phyloP scores from a whole-genome alignment of 352 stramenopile genomes.

The Elongisporangium anandrum region DNA sequence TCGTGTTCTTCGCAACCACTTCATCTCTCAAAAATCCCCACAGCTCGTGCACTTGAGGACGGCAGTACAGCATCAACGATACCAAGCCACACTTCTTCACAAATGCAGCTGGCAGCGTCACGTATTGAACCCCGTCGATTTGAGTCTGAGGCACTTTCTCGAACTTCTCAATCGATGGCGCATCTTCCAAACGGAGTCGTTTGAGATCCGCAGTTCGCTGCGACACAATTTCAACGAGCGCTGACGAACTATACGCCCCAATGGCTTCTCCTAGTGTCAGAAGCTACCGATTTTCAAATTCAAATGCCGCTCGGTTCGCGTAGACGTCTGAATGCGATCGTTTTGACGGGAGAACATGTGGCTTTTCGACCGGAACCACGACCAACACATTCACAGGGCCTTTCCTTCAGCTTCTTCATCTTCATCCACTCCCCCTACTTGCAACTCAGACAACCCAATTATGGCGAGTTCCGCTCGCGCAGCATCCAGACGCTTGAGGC shows the following conservation, averaged over 20 bases:
- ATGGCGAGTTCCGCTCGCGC: too few species aligned
- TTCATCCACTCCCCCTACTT: too few species aligned
- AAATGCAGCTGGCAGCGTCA: slow-evolving; percentile 2
- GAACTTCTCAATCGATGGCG: not conserved
- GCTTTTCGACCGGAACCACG: too few species aligned
- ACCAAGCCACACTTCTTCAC: too few species aligned
- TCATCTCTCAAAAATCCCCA: not conserved
- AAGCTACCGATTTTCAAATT: not conserved
- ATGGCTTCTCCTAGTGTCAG: not conserved
- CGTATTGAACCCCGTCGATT: not conserved
- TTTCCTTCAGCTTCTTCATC: too few species aligned
- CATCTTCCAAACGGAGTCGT: slow-evolving; percentile 1
- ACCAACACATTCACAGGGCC: too few species aligned
- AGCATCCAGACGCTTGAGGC: too few species aligned
- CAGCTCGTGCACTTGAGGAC: too few species aligned
- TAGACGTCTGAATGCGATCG: not conserved
- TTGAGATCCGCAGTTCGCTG: not conserved
- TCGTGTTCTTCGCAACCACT: slow-evolving; percentile 7
- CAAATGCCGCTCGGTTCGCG: too few species aligned
- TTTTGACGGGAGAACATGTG: not conserved
- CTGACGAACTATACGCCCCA: not conserved
- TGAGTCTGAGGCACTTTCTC: not conserved
- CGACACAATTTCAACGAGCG: not conserved
- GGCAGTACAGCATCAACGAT: too few species aligned
- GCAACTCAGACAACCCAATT: too few species aligned